Evolutionary conservation across 2,329 filamentous ascomycete genomes (phyloP), one percentile per base, ranked within the genome.

Genomic region (Phialophora expanda): DNA sequence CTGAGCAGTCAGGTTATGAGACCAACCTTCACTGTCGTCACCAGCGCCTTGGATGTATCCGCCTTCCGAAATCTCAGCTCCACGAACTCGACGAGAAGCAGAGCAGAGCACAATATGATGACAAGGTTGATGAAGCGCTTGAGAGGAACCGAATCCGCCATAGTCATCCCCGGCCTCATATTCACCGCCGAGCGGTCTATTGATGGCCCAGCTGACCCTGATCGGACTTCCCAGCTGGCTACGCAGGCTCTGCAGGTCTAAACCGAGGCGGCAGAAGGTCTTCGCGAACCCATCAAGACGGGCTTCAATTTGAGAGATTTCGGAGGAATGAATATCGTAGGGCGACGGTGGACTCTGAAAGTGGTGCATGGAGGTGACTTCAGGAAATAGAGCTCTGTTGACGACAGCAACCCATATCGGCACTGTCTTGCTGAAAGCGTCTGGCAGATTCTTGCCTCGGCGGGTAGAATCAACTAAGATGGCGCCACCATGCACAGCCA

Each of bases 1-100:
- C 0, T 81, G 76, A 0, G 94, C 87, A 0, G 91, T 95, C 17
- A 98, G 84, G 0, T 92, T 92, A 61, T 86, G 81, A 1, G 93
- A 90, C 95, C 95, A 99, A 71, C 91, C 92, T 81, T 99, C 95
- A 12, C 90, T 92, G 76, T 99, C 95, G 77, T 99, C 95, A 1
- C 90, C 95, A 0, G 94, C 94, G 58, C 95, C 95, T 78, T 98
- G 95, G 66, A 99, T 90, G 75, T 99, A 99, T 5, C 88, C 89
- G 2, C 85, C 86, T 74, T 90, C 88, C 30, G 86, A 86, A 71
- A 86, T 82, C 75, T 94, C 91, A 2, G 86, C 87, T 12, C 88
- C 90, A 1, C 80, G 79, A 0, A 93, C 88, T 17, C 90, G 84
- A 34, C 88, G 85, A 1, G 92, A 97, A 12, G 92, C 90, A 0